A percentile compares a stretch with the other conserved stretches of the same genome.
phyloP scores from a whole-genome alignment of 2,329 filamentous ascomycete genomes.

The Penicillium sp. region DNA sequence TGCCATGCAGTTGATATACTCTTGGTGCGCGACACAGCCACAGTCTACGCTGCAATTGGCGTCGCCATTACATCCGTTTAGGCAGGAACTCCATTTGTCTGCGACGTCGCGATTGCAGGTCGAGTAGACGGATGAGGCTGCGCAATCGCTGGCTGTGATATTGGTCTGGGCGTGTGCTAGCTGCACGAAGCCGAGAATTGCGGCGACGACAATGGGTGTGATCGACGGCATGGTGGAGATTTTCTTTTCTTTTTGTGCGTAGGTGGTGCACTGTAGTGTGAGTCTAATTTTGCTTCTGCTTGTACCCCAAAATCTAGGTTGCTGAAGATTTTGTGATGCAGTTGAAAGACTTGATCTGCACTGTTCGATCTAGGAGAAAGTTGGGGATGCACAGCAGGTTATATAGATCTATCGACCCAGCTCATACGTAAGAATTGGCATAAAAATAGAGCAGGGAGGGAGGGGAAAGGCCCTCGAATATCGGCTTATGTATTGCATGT shows the following conservation, averaged over 20 bases:
- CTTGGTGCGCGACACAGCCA: slow-evolving; percentile 24
- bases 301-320: neutral
- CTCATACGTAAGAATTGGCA: neutral
- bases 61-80: slow-evolving; percentile 20
- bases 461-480: neutral
- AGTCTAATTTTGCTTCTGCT: neutral
- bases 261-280: neutral
- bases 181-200: slow-evolving; percentile 14
- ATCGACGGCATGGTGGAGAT: slow-evolving; percentile 14
- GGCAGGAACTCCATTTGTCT: slow-evolving; percentile 19
- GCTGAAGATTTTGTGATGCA: neutral
- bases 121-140: slow-evolving; percentile 16
- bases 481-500: neutral
- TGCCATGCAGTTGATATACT: slow-evolving; percentile 41
- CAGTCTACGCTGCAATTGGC: slow-evolving; percentile 23
- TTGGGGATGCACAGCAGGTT: neutral
- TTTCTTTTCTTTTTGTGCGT: neutral
- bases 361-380: neutral
- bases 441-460: neutral
- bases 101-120: slow-evolving; percentile 23
- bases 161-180: slow-evolving; percentile 23
- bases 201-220: slow-evolving; percentile 12
- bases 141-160: slow-evolving; percentile 23
- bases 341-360: neutral
- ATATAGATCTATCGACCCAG: neutral